Evolutionary conservation across 2,329 filamentous ascomycete genomes (phyloP).

Genomic region (Thelonectria blattea): DNA sequence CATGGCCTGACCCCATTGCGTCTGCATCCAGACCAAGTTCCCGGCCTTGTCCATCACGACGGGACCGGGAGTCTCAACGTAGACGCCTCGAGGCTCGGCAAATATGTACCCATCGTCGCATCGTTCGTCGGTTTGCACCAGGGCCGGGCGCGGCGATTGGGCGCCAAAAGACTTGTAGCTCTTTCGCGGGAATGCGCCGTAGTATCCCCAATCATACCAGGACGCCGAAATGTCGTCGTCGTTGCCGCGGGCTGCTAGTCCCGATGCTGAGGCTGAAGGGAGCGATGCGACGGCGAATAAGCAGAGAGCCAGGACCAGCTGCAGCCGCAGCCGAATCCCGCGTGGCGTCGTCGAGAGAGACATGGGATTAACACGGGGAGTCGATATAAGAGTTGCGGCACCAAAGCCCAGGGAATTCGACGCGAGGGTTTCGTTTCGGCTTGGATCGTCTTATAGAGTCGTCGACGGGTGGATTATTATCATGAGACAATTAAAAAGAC

Average conservation of each 20-base stretch:
- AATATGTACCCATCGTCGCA: slow-evolving; percentile 49
- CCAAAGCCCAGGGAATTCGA: not conserved
- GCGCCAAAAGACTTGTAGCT: slow-evolving; percentile 31
- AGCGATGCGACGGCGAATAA: not conserved
- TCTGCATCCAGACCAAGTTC: slow-evolving; percentile 53
- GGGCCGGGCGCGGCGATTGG: slow-evolving; percentile 42
- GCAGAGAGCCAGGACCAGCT: slow-evolving; percentile 10
- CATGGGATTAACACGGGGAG: slow-evolving; percentile 10
- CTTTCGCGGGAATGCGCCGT: slow-evolving; percentile 30
- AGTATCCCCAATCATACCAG: slow-evolving; percentile 34
- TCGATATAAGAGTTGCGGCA: not conserved
- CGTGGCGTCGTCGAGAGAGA: not conserved
- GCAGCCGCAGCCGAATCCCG: not conserved
- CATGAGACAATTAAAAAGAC: not conserved
- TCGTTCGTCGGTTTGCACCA: slow-evolving; percentile 36
- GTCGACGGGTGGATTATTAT: not conserved
- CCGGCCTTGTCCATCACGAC: slow-evolving; percentile 52
- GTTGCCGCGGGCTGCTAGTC: not conserved
- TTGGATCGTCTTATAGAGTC: not conserved
- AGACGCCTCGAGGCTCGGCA: slow-evolving; percentile 46
- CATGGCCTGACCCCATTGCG: slow-evolving; percentile 36
- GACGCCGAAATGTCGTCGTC: slow-evolving; percentile 2
- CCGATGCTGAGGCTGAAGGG: slow-evolving; percentile 7
- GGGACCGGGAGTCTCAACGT: slow-evolving; percentile 45
- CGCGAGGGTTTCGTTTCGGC: not conserved